Evolutionary conservation across 495 filamentous ascomycete genomes (phyloP).

Genomic region (Xylaria scruposa): DNA sequence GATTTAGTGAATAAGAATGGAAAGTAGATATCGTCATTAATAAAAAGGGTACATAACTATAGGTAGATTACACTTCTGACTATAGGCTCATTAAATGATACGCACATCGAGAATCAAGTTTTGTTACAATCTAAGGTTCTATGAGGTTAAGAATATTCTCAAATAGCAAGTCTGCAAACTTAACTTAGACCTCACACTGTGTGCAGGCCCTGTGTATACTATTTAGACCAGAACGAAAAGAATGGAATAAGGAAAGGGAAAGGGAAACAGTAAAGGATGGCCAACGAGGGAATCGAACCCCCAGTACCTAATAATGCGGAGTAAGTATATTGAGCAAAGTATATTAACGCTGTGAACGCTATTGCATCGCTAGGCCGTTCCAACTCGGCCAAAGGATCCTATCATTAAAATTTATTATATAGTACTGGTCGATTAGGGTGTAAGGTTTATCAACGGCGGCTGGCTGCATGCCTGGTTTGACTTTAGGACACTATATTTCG

Average conservation of each 20-base stretch:
- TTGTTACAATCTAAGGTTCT: not conserved
- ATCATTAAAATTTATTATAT: not conserved
- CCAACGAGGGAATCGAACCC: not conserved
- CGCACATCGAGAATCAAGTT: no score
- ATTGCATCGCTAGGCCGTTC: not conserved
- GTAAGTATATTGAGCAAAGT: not conserved
- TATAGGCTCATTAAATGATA: not conserved
- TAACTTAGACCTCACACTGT: not conserved
- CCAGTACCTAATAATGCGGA: not conserved
- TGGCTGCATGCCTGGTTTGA: not conserved
- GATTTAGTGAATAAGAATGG: not conserved
- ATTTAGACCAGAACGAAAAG: not conserved
- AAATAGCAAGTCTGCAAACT: not conserved
- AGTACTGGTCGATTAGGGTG: not conserved
- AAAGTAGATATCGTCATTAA: not conserved
- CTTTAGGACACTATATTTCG: not conserved
- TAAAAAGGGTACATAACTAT: not conserved
- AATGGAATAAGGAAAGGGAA: no score
- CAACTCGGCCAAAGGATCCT: not conserved
- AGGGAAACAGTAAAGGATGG: not conserved
- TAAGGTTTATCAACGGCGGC: not conserved
- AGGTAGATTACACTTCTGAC: not conserved
- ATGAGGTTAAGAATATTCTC: not conserved
- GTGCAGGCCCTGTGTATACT: no score
- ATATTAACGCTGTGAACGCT: not conserved